Percentiles rank a stretch among this genome's conserved stretches.
Conservation (phyloP, 257 asterid species). For the Leonotis leonurus region DNA sequence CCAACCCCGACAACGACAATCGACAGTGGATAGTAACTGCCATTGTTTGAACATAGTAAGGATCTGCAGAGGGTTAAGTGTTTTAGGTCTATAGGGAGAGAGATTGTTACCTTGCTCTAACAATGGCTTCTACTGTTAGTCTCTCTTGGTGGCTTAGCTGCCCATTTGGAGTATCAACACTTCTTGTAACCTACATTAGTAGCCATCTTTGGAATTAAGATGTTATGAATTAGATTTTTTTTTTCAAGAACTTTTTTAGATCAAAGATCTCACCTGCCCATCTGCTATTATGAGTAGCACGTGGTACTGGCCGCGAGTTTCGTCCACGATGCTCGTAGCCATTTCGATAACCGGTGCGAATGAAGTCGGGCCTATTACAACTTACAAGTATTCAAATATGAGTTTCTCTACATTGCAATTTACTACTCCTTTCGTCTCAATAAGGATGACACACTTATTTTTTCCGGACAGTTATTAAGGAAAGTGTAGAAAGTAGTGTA, state of each 20-base stretch:
- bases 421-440: too few relatives aligned
- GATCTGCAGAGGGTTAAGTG: not conserved
- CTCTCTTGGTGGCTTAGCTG: slow-evolving; percentile 55
- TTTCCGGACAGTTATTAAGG: too few relatives aligned
- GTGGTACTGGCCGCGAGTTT: slow-evolving; percentile 53
- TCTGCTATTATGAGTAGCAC: slow-evolving; percentile 52
- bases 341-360: slow-evolving; percentile 48
- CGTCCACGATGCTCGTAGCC: slow-evolving; percentile 45
- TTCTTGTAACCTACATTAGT: slow-evolving; percentile 51
- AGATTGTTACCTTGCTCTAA: slow-evolving; percentile 45
- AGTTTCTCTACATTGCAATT: not conserved
- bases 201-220: not conserved
- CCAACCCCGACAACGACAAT: slow-evolving; percentile 45
- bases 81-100: not conserved
- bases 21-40: slow-evolving; percentile 33
- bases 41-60: slow-evolving; percentile 11
- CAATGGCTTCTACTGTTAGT: slow-evolving; percentile 58
- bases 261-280: slow-evolving; percentile 30
- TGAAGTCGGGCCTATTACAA: slow-evolving; percentile 34
- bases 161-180: slow-evolving; percentile 36
- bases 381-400: not conserved
- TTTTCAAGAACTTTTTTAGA: not conserved
- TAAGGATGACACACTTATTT: too few relatives aligned
- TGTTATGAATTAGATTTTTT: too few relatives aligned
- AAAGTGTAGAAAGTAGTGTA: too few relatives aligned